Conservation (phyloP, 768 basidiomycete genomes). For the Myochromella boudieri region DNA sequence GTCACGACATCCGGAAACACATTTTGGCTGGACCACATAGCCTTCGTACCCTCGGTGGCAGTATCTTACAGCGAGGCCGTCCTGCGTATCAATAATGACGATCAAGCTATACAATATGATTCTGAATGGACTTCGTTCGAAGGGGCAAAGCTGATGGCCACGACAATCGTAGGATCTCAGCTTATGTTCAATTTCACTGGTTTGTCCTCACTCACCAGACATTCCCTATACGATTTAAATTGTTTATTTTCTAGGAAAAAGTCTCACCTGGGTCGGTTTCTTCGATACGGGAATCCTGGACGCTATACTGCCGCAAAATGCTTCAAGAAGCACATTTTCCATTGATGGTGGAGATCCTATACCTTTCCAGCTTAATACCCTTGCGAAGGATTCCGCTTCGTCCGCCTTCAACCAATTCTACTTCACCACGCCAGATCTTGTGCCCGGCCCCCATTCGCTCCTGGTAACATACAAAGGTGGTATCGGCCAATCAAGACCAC, state of each 20-base stretch:
- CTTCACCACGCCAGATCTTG: conserved; percentile 18
- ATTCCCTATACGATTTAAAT: too few relatives aligned
- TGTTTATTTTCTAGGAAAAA: conserved; percentile 19
- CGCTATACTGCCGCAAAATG: conserved; percentile 13
- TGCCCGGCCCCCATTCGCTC: conserved; percentile 18
- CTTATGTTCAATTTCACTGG: conserved; percentile 8
- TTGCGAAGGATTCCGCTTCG: conserved; percentile 3
- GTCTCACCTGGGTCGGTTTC: conserved; percentile 22
- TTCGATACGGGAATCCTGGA: too few relatives aligned
- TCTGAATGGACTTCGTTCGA: conserved; percentile 1
- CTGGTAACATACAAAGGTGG: conserved; percentile 19
- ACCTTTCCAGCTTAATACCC: conserved; percentile 20
- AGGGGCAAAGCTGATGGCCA: neutral
- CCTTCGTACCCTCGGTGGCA: neutral
- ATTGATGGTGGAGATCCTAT: conserved; percentile 22
- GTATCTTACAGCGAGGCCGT: neutral
- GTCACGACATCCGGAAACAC: neutral
- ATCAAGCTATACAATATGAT: neutral
- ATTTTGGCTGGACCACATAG: conserved; percentile 12
- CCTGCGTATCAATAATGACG: neutral
- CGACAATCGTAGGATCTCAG: neutral
- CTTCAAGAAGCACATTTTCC: conserved; percentile 20
- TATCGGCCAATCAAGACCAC: conserved; percentile 14
- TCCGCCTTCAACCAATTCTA: conserved; percentile 21
- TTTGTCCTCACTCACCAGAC: neutral